A percentile compares a stretch with the other conserved stretches of the same genome.
Conservation (phyloP, 768 basidiomycete genomes). For the Podaxis rugospora region DNA sequence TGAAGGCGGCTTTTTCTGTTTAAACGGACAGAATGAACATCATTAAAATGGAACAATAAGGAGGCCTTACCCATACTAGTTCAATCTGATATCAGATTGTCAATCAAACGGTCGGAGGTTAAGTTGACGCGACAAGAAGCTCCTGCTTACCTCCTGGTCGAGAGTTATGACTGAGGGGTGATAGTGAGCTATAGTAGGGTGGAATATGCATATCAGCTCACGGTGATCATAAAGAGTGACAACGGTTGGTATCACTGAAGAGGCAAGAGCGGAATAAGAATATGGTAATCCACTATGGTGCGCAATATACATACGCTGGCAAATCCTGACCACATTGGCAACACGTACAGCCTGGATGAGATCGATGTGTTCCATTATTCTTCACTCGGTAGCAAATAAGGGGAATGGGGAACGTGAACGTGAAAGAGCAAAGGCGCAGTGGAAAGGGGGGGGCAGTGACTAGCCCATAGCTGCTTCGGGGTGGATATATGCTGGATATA, state of each 20-base stretch:
- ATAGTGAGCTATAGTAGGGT: background rate
- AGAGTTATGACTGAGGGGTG: slow-evolving; percentile 22
- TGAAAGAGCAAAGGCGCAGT: background rate
- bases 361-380: background rate
- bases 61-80: slow-evolving; percentile 22
- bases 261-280: background rate
- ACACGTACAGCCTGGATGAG: slow-evolving; percentile 7
- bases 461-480: background rate
- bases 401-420: background rate
- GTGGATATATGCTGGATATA: background rate
- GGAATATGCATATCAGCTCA: background rate
- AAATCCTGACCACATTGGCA: slow-evolving; percentile 15
- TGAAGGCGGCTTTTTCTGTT: slow-evolving; percentile 19
- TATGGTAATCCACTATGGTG: background rate
- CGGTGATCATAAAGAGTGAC: slow-evolving; percentile 11
- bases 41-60: background rate
- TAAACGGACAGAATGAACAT: background rate
- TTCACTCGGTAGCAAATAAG: background rate
- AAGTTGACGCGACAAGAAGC: background rate
- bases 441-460: background rate
- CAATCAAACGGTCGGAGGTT: background rate
- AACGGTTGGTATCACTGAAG: slow-evolving; percentile 17
- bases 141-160: slow-evolving; percentile 19
- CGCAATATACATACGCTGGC: slow-evolving; percentile 17
- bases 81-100: slow-evolving; percentile 16